Conservation (phyloP, 345 rosid genomes). For the Gossypium rotundifolium region DNA sequence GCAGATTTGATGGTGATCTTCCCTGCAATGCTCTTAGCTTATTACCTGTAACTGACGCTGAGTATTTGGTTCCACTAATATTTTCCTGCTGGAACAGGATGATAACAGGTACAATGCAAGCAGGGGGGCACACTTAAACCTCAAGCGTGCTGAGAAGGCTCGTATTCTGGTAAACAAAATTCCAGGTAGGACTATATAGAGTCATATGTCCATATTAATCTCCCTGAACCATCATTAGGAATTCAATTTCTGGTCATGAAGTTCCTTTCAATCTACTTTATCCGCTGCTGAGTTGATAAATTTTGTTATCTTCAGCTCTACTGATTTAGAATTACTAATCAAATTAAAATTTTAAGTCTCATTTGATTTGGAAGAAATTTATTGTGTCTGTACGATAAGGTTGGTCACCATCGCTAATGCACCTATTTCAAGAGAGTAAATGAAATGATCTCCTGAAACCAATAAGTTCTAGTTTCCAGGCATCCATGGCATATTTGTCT, state of each 20-base stretch:
- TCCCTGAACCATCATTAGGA: not conserved
- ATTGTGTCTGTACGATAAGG: not conserved
- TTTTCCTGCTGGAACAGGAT: slow-evolving; percentile 54
- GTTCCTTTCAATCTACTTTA: not conserved
- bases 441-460: not conserved
- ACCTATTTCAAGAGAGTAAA: not conserved
- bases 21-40: not conserved
- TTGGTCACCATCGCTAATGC: not conserved
- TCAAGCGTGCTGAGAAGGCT: slow-evolving; percentile 98
- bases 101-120: slow-evolving; percentile 97
- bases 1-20: not conserved
- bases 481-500: not conserved
- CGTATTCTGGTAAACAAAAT: slow-evolving; percentile 88
- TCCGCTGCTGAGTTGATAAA: too few relatives aligned
- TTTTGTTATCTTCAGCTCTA: too few relatives aligned
- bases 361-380: too few relatives aligned
- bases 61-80: slow-evolving; percentile 1
- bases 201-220: not conserved
- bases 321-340: too few relatives aligned
- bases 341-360: too few relatives aligned
- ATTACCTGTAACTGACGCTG: not conserved
- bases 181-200: slow-evolving; percentile 50
- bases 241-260: not conserved
- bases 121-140: slow-evolving; percentile 95
- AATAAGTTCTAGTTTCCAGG: not conserved